A percentile compares a stretch with the other conserved stretches of the same genome.
These are phyloP conservation scores for Bipolaris sorokiniana DNA, from an alignment of 2,329 filamentous ascomycete species.

Conservation along the genomic window DNA sequence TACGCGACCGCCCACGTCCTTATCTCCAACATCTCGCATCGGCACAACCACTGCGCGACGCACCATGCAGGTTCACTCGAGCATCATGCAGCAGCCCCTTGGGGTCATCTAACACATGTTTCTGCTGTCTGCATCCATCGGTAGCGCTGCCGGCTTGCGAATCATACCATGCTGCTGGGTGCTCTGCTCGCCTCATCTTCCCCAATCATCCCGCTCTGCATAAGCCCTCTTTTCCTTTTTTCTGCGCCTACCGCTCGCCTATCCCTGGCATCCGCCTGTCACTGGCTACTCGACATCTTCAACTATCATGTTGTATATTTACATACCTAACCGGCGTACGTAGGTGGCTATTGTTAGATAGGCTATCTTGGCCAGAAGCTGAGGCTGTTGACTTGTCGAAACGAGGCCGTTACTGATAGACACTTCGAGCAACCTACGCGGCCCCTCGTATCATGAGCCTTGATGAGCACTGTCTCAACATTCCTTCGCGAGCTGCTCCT, in stretches of 20 bases:
- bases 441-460: constrained; percentile 1
- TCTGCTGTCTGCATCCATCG: background rate
- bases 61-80: constrained; percentile 4
- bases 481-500: background rate
- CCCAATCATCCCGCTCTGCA: constrained; percentile 8
- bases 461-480: background rate
- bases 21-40: background rate
- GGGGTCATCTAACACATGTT: constrained; percentile 1
- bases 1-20: background rate
- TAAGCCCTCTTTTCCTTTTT: constrained; percentile 15
- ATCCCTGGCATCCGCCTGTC: constrained; percentile 10
- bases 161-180: constrained; percentile 10
- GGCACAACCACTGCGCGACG: background rate
- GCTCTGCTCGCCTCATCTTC: constrained; percentile 10
- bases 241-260: background rate
- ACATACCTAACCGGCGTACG: background rate
- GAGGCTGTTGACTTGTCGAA: constrained; percentile 6
- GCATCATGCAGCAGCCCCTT: constrained; percentile 7
- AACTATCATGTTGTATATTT: background rate
- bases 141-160: constrained; percentile 1
- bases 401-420: constrained; percentile 1
- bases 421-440: background rate
- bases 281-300: constrained; percentile 6
- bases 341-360: background rate
- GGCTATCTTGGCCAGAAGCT: background rate